These are phyloP conservation scores for Boletus subcaerulescens DNA, from an alignment of 768 basidiomycete genomes.

Conservation along the genomic window DNA sequence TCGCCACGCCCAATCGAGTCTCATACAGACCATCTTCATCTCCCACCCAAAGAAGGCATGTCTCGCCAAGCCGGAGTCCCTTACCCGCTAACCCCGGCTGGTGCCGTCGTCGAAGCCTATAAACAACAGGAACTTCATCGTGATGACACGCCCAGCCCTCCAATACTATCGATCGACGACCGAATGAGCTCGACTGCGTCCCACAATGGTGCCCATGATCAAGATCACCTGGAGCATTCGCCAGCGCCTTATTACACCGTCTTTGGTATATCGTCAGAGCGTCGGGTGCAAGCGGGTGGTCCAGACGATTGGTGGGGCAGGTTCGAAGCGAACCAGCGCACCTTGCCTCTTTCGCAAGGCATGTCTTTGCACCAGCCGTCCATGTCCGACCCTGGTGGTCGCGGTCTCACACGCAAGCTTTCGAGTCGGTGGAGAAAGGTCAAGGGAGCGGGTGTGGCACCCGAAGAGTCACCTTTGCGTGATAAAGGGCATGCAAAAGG, in stretches of 20 bases:
- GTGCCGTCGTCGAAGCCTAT: constrained; percentile 46
- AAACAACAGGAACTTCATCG: constrained; percentile 39
- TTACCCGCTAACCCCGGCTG: constrained; percentile 41
- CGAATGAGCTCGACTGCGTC: constrained; percentile 12
- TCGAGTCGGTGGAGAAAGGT: constrained; percentile 34
- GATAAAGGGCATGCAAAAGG: constrained; percentile 16
- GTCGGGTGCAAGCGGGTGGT: constrained; percentile 43
- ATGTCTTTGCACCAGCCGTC: constrained; percentile 4
- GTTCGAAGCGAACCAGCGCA: constrained; percentile 2
- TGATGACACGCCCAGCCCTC: constrained; percentile 4
- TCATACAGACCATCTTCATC: not conserved
- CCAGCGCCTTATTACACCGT: constrained; percentile 55
- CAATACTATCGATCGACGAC: constrained; percentile 28
- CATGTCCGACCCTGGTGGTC: constrained; percentile 12
- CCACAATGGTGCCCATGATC: constrained; percentile 10
- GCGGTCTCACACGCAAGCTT: constrained; percentile 35
- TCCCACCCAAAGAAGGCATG: not conserved
- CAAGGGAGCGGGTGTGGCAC: constrained; percentile 5
- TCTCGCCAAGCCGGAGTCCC: not conserved
- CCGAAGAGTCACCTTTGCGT: constrained; percentile 27
- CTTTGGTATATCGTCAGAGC: constrained; percentile 46
- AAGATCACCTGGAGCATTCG: constrained; percentile 12
- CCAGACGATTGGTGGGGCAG: constrained; percentile 34
- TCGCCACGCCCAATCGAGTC: not conserved
- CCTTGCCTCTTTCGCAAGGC: not conserved